A percentile compares a stretch with the other conserved stretches of the same genome.
These are phyloP conservation scores for Chalciporus sphaerocephalus DNA, from an alignment of 768 basidiomycete species.

Conservation along the genomic window DNA sequence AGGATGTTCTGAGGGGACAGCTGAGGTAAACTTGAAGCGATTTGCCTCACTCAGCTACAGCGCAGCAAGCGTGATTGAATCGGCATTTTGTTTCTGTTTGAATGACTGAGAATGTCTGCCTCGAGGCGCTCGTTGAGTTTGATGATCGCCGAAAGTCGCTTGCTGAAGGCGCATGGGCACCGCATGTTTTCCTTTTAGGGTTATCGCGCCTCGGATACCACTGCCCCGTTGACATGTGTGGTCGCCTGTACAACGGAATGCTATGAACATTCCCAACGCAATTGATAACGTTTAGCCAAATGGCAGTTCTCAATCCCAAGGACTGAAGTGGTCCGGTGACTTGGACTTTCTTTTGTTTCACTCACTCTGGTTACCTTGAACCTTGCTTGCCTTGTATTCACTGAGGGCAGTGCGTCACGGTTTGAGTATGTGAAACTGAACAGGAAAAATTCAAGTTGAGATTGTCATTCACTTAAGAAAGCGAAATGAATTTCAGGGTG, in stretches of 20 bases:
- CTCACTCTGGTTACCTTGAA: no score
- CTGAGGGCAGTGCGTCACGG: no score
- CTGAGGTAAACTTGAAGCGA: constrained; percentile 30
- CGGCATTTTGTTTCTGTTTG: constrained; percentile 23
- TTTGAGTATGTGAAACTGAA: no score
- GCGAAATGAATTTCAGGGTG: constrained; percentile 18
- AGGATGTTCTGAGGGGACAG: constrained; percentile 12
- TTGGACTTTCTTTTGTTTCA: no score
- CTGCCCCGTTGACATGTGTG: constrained; percentile 9
- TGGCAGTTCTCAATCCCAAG: neutral
- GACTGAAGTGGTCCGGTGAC: neutral
- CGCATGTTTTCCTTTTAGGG: constrained; percentile 35
- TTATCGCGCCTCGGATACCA: constrained; percentile 19
- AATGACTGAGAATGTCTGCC: constrained; percentile 25
- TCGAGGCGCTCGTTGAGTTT: constrained; percentile 29
- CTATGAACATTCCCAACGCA: constrained; percentile 1
- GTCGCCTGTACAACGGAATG: constrained; percentile 13
- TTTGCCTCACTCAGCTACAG: constrained; percentile 8
- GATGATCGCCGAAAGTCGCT: constrained; percentile 23
- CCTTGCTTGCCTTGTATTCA: no score
- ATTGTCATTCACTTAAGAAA: neutral
- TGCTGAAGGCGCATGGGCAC: constrained; percentile 30
- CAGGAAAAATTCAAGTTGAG: neutral
- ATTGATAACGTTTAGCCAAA: constrained; percentile 5
- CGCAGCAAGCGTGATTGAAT: constrained; percentile 19